Evolutionary conservation across 2,329 filamentous ascomycete species (phyloP).

Genomic region (Monosporascus sp.): DNA sequence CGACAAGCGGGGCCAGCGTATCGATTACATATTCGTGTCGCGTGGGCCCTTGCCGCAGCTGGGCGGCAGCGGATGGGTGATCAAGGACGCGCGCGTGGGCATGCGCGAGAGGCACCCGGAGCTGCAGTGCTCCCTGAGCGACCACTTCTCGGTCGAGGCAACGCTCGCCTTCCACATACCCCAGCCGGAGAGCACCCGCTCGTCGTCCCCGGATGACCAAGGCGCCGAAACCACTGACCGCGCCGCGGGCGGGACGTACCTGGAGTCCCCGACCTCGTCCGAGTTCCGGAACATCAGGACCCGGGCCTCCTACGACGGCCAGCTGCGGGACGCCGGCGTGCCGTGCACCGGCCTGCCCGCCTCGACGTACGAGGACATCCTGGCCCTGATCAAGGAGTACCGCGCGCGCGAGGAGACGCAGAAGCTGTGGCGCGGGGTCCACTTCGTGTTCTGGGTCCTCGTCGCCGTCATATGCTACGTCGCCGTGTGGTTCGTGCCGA

Average conservation of each 20-base stretch:
- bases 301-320: constrained; percentile 28
- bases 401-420: constrained; percentile 65
- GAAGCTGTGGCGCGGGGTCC: constrained; percentile 62
- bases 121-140: constrained; percentile 80
- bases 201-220: constrained; percentile 10
- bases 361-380: constrained; percentile 64
- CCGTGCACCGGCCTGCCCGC: constrained; percentile 33
- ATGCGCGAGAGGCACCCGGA: constrained; percentile 78
- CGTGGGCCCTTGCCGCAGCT: constrained; percentile 32
- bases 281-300: constrained; percentile 16
- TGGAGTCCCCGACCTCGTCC: constrained; percentile 32
- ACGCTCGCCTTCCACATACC: constrained; percentile 53
- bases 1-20: constrained; percentile 74
- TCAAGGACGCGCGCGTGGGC: constrained; percentile 66
- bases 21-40: constrained; percentile 91
- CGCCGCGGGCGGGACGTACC: constrained; percentile 31
- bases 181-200: constrained; percentile 1
- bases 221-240: constrained; percentile 10
- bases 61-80: constrained; percentile 51
- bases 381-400: constrained; percentile 66
- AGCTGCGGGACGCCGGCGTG: constrained; percentile 17
- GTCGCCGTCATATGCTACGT: constrained; percentile 70
- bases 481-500: constrained; percentile 79
- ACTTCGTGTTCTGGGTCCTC: constrained; percentile 65
- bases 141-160: constrained; percentile 88